A percentile compares a stretch with the other conserved stretches of the same genome.
Conservation (phyloP, 2,329 filamentous ascomycete genomes). For the Colletotrichum sp. region DNA sequence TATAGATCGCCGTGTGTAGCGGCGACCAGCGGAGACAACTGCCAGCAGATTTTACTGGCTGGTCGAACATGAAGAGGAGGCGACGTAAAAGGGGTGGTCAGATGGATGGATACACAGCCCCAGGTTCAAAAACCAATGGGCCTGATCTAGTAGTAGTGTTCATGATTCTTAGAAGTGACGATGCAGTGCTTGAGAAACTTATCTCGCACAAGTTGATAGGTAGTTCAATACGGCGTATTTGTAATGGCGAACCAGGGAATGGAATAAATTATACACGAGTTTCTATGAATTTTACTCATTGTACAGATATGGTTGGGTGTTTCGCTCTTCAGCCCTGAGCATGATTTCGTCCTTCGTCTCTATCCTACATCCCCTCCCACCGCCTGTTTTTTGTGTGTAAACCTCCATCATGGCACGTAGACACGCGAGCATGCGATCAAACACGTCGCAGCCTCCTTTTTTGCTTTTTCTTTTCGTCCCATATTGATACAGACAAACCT, state of each 20-base stretch:
- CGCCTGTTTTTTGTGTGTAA: background rate
- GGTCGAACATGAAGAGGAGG: background rate
- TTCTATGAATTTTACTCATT: background rate
- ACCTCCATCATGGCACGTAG: conserved; percentile 1
- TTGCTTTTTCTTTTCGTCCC: background rate
- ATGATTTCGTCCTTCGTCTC: background rate
- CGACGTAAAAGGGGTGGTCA: background rate
- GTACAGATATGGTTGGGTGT: conserved; percentile 9
- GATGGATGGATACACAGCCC: background rate
- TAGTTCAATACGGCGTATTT: background rate
- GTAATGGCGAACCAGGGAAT: background rate
- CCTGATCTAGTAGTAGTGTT: background rate
- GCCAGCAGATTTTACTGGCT: background rate
- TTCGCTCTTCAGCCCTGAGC: background rate
- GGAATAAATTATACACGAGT: background rate
- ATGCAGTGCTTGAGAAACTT: background rate
- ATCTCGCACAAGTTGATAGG: background rate
- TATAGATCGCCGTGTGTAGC: background rate
- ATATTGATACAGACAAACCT: background rate
- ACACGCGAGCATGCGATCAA: background rate
- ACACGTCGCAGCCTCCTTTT: background rate
- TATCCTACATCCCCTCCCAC: conserved; percentile 9
- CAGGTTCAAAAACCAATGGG: background rate
- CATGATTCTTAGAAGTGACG: background rate
- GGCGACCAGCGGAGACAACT: background rate